Evolutionary conservation across 192 early-diverging fungal genomes (phyloP).

Genomic region (Coemansia sp.): DNA sequence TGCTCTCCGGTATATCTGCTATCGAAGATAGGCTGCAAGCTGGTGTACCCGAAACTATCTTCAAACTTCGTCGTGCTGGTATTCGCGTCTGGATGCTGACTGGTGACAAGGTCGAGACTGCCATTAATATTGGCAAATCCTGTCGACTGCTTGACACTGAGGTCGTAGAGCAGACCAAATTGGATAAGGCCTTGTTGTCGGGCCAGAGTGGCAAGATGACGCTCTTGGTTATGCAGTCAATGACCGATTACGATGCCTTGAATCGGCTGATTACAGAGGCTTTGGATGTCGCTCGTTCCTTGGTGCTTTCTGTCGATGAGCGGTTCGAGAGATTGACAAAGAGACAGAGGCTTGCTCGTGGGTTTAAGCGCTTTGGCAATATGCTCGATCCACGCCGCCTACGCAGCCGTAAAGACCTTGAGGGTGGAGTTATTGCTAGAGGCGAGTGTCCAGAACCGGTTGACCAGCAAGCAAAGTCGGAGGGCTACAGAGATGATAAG

Average conservation of each 20-base stretch:
- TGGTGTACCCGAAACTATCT: conserved; percentile 85
- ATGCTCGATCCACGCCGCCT: conserved; percentile 22
- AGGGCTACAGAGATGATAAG: background rate
- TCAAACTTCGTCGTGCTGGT: conserved; percentile 73
- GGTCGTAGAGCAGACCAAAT: conserved; percentile 29
- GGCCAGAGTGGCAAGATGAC: conserved; percentile 7
- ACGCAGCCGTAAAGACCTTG: conserved; percentile 2
- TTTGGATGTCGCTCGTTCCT: conserved; percentile 21
- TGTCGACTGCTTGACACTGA: conserved; percentile 67
- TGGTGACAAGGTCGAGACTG: conserved; percentile 91
- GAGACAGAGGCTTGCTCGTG: conserved; percentile 38
- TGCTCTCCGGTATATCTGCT: conserved; percentile 82
- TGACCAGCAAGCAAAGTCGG: background rate
- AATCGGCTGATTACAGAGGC: conserved; percentile 29
- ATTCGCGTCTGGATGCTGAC: conserved; percentile 93
- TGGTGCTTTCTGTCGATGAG: conserved; percentile 32
- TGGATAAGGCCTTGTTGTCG: conserved; percentile 18
- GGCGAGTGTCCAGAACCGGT: background rate
- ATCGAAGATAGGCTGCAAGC: conserved; percentile 91
- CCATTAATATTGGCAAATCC: conserved; percentile 88
- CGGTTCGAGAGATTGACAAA: conserved; percentile 43
- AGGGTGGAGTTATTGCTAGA: background rate
- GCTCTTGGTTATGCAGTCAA: conserved; percentile 36
- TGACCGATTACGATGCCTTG: conserved; percentile 22
- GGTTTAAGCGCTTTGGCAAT: conserved; percentile 46